Evolutionary conservation across 495 filamentous ascomycete species (phyloP).

Genomic region (Annulohypoxylon bovei): DNA sequence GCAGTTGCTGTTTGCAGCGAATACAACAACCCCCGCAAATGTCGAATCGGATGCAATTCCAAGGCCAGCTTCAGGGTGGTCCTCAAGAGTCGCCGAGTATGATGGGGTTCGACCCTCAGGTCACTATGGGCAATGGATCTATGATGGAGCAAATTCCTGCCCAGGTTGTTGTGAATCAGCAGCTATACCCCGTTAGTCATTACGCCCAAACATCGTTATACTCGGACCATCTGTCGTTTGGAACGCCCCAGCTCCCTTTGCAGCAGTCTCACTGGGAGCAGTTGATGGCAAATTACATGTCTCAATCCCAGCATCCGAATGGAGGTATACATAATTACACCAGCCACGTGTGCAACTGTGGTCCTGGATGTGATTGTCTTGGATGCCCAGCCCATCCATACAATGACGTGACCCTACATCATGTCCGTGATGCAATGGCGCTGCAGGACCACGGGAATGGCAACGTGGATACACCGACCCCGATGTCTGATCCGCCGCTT

Average conservation of each 20-base stretch:
- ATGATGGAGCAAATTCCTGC: slow-evolving; percentile 17
- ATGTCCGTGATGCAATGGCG: slow-evolving; percentile 58
- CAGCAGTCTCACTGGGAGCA: slow-evolving; percentile 55
- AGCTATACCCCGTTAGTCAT: slow-evolving; percentile 24
- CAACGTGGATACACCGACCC: slow-evolving; percentile 13
- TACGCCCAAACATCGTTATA: slow-evolving; percentile 39
- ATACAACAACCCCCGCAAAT: slow-evolving; percentile 20
- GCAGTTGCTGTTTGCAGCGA: slow-evolving; percentile 38
- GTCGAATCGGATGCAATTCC: slow-evolving; percentile 23
- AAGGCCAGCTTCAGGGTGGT: slow-evolving; percentile 3
- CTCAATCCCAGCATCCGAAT: slow-evolving; percentile 20
- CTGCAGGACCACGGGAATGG: slow-evolving; percentile 23
- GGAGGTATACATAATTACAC: slow-evolving; percentile 28
- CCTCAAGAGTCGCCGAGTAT: slow-evolving; percentile 16
- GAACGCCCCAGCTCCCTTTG: slow-evolving; percentile 53
- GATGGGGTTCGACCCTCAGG: slow-evolving; percentile 23
- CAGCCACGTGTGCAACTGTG: slow-evolving; percentile 68
- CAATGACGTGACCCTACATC: slow-evolving; percentile 74
- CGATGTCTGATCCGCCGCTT: slow-evolving; percentile 21
- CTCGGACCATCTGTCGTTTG: slow-evolving; percentile 50
- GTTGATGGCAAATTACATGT: slow-evolving; percentile 35
- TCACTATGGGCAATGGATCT: slow-evolving; percentile 5
- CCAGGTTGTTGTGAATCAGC: slow-evolving; percentile 11
- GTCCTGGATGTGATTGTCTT: slow-evolving; percentile 73
- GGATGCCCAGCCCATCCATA: slow-evolving; percentile 77